Evolutionary conservation across 306 rosid genomes (phyloP).

Genomic region (Sesbania bispinosa): DNA sequence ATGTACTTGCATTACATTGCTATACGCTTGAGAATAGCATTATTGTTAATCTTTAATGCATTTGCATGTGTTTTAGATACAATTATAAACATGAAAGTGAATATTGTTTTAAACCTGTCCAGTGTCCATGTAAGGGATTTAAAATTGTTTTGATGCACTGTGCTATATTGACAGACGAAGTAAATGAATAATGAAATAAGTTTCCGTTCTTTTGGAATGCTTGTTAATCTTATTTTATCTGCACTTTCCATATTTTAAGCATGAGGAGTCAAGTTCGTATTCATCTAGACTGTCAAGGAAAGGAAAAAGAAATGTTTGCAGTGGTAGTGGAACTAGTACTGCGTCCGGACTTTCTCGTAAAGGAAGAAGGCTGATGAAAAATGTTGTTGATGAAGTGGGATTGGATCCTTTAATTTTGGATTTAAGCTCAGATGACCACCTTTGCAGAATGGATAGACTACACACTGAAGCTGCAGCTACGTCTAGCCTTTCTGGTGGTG

Average conservation of each 20-base stretch:
- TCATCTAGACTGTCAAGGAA: slow-evolving; percentile 40
- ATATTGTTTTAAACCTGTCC: neutral
- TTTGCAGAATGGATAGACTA: slow-evolving; percentile 24
- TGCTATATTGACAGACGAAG: slow-evolving; percentile 5
- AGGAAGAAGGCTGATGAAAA: slow-evolving; percentile 48
- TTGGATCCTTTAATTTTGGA: slow-evolving; percentile 32
- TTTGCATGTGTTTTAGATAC: neutral
- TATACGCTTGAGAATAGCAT: neutral
- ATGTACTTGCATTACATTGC: neutral
- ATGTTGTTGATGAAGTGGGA: slow-evolving; percentile 10
- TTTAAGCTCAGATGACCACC: slow-evolving; percentile 31
- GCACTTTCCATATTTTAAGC: slow-evolving; percentile 30
- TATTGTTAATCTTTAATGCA: slow-evolving; percentile 5
- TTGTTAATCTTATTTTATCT: slow-evolving; percentile 9
- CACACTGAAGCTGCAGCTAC: slow-evolving; percentile 25
- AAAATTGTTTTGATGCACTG: neutral
- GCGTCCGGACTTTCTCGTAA: slow-evolving; percentile 43
- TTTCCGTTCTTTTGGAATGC: neutral
- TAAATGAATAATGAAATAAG: neutral
- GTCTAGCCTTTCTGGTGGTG: slow-evolving; percentile 34
- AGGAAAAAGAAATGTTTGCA: slow-evolving; percentile 43
- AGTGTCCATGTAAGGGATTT: neutral
- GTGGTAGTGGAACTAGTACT: slow-evolving; percentile 18
- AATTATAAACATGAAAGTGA: neutral
- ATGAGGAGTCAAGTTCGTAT: slow-evolving; percentile 38